Base-by-base conservation (phyloP, 2,329 filamentous ascomycete genomes). In the Sclerotinia nivalis region DNA sequence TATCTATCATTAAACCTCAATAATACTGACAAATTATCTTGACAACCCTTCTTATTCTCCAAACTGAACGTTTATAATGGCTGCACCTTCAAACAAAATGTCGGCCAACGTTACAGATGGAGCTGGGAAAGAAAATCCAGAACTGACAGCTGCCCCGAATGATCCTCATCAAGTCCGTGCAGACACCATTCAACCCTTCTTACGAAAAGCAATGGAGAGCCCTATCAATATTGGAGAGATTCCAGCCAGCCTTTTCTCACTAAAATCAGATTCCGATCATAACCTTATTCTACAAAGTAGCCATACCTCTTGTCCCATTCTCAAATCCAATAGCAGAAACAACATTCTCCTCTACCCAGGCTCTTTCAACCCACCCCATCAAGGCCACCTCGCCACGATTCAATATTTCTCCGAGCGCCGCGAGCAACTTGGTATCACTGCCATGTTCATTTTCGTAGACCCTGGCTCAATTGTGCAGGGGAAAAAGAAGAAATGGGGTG, bases 291-390 rank as follows among this genome's bases (percentile, higher is more conserved):
- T 15, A 4, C 12, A 13, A 15, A 40, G 4, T 22, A 28, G 15
- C 15, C 2, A 37, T 1, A 25, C 25, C 9, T 7, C 22, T 20
- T 52, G 47, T 22, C 61, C 61, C 6, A 28, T 40, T n/a, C 61
- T 64, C 15, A 20, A 64, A 1, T 1, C 31, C 10, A 28, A 40
- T 20, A 5, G 22, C 31, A 64, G n/a, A 40, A 64, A 64, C 15
- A 64, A 52, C 2, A 52, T 64, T 9, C 31, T 64, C 34, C 47
- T 64, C 1, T 64, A 64, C 10, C 22, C 47, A 28, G 61, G 61
- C 47, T 64, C 31, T 13, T 64, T 64, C 15, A 64, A 64, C 15
- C 61, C 61, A 28, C 61, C 47, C 15, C 61, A 64, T 3, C 61
- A 52, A 40, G 61, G 61, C 6, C 47, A 64, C 20, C 47, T 64